Percentiles rank a stretch among this genome's conserved stretches.
phyloP scores from a whole-genome alignment of 495 filamentous ascomycete genomes.

The Penicillium waksmanii region DNA sequence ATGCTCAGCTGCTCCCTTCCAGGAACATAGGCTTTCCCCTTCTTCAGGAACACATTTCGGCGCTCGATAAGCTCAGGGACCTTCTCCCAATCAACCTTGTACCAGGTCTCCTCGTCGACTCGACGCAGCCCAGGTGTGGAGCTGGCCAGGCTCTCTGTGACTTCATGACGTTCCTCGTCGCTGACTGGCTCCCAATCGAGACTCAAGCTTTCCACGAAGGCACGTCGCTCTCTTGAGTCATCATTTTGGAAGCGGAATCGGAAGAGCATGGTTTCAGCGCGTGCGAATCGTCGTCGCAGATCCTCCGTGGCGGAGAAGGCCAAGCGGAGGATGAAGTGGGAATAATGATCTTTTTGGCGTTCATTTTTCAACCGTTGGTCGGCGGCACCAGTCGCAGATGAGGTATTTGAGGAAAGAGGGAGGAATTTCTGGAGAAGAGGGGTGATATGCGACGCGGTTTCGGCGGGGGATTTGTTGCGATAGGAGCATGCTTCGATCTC shows the following conservation, averaged over 20 bases:
- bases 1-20: slow-evolving; percentile 82
- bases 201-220: slow-evolving; percentile 76
- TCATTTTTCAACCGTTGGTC: slow-evolving; percentile 64
- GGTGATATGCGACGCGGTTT: slow-evolving; percentile 78
- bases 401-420: slow-evolving; percentile 76
- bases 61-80: slow-evolving; percentile 89
- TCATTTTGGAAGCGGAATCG: slow-evolving; percentile 75
- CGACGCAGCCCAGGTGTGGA: slow-evolving; percentile 57
- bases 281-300: slow-evolving; percentile 82
- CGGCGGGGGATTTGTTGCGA: slow-evolving; percentile 79
- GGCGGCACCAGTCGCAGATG: slow-evolving; percentile 52
- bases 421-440: slow-evolving; percentile 85
- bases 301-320: slow-evolving; percentile 93
- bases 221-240: slow-evolving; percentile 66
- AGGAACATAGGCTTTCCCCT: slow-evolving; percentile 90
- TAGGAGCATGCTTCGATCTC: slow-evolving; percentile 96
- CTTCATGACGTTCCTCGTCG: slow-evolving; percentile 70
- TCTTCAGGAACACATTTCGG: slow-evolving; percentile 73
- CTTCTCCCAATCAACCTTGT: slow-evolving; percentile 92
- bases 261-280: slow-evolving; percentile 89
- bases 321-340: slow-evolving; percentile 93
- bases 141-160: slow-evolving; percentile 54
- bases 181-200: slow-evolving; percentile 81
- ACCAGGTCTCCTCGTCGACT: slow-evolving; percentile 82
- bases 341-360: slow-evolving; percentile 96